phyloP scores from a whole-genome alignment of 2,329 filamentous ascomycete species.

The Penicillium sclerotigenum region DNA sequence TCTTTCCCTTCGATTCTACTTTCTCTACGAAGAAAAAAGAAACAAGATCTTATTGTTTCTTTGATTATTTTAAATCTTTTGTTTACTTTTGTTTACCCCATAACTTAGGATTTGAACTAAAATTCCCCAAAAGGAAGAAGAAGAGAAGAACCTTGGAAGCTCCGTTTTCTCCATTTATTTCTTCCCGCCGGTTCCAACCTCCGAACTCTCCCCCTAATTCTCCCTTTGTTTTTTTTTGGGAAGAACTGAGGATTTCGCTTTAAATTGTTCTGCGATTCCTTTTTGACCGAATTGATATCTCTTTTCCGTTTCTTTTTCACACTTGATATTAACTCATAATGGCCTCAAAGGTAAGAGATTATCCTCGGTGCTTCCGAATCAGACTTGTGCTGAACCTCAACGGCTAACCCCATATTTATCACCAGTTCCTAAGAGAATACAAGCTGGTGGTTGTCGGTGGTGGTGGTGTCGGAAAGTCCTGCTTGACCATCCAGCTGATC shows the following conservation, averaged over 20 bases:
- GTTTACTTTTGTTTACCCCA: conserved; percentile 5
- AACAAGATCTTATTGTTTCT: background rate
- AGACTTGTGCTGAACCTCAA: background rate
- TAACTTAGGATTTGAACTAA: background rate
- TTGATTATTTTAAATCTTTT: background rate
- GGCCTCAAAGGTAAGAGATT: conserved; percentile 26
- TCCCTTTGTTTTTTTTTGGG: conserved; percentile 16
- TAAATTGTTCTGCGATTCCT: conserved; percentile 4
- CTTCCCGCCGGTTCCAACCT: conserved; percentile 16
- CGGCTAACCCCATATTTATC: background rate
- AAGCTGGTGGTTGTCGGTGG: conserved; percentile 96
- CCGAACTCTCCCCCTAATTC: conserved; percentile 14
- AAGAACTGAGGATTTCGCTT: conserved; percentile 1
- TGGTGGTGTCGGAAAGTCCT: conserved; percentile 98
- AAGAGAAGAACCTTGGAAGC: background rate
- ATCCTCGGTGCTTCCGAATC: background rate
- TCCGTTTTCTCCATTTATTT: conserved; percentile 5
- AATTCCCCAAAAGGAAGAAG: background rate
- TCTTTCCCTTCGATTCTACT: conserved; percentile 2
- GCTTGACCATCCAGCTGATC: conserved; percentile 94
- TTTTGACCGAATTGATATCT: conserved; percentile 5
- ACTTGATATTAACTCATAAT: conserved; percentile 16
- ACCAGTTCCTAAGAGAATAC: conserved; percentile 81
- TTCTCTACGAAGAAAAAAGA: background rate
- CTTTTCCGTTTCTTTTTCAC: background rate